Evolutionary conservation across 805 yeast species (phyloP).

Genomic region (Cyberlindnera meyerae): DNA sequence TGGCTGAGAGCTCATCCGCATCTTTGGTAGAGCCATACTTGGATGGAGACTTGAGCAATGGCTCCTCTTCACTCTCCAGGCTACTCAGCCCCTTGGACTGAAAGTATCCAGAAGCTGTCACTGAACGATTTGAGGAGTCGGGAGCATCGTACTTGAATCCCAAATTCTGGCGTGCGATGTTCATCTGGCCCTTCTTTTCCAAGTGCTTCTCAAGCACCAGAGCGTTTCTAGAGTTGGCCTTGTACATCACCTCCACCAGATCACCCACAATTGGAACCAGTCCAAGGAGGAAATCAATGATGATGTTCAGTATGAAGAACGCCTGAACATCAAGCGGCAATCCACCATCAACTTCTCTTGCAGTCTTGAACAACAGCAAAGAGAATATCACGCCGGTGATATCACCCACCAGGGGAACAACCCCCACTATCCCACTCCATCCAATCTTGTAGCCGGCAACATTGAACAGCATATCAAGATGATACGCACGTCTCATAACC

Average conservation of each 20-base stretch:
- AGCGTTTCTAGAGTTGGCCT: slow-evolving; percentile 72
- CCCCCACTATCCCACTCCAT: slow-evolving; percentile 61
- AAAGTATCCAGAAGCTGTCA: neutral
- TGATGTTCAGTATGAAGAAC: slow-evolving; percentile 54
- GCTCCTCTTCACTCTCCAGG: too few species aligned
- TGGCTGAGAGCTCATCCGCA: too few species aligned
- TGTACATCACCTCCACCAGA: slow-evolving; percentile 62
- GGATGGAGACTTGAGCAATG: too few species aligned
- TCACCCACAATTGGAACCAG: slow-evolving; percentile 77
- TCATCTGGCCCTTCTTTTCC: slow-evolving; percentile 20
- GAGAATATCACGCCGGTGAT: slow-evolving; percentile 50
- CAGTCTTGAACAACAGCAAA: slow-evolving; percentile 34
- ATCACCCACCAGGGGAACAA: slow-evolving; percentile 67
- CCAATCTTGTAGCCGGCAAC: slow-evolving; percentile 64
- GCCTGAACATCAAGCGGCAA: slow-evolving; percentile 51
- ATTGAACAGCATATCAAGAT: slow-evolving; percentile 61
- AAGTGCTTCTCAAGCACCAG: slow-evolving; percentile 57
- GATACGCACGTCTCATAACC: slow-evolving; percentile 58
- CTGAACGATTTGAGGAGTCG: neutral
- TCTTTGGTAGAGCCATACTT: too few species aligned
- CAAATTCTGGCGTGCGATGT: neutral
- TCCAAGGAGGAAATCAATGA: slow-evolving; percentile 66
- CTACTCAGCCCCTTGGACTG: too few species aligned
- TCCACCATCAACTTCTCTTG: slow-evolving; percentile 57
- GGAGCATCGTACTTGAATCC: neutral